Conservation (phyloP, 2,329 filamentous ascomycete genomes). For the Fusarium circinatum region DNA sequence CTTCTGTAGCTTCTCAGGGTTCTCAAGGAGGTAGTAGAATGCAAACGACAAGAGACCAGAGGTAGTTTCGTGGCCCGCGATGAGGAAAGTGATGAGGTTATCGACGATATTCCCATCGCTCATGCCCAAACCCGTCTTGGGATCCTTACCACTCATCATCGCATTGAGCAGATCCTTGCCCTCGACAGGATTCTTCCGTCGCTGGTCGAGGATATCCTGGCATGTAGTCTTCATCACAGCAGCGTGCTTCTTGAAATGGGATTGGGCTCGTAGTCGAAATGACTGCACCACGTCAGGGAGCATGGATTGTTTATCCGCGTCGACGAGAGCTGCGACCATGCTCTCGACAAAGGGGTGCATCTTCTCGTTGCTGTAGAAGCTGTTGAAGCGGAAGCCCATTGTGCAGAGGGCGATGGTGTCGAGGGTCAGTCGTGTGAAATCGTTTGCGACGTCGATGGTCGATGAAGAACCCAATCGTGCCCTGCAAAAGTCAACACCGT, state of each 20-base stretch:
- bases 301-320: not conserved
- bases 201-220: not conserved
- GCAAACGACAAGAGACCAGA: not conserved
- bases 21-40: conserved; percentile 2
- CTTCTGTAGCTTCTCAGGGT: not conserved
- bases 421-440: not conserved
- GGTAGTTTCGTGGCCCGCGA: not conserved
- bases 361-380: conserved; percentile 6
- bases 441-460: not conserved
- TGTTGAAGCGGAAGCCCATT: conserved; percentile 17
- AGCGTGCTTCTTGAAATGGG: not conserved
- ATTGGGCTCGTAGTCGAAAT: not conserved
- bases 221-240: not conserved
- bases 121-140: conserved; percentile 1
- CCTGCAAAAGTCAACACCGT: not conserved
- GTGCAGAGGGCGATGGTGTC: conserved; percentile 17
- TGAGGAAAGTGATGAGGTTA: conserved; percentile 10
- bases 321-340: conserved; percentile 1
- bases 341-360: conserved; percentile 2
- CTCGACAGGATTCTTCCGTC: not conserved
- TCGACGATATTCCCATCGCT: not conserved
- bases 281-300: not conserved
- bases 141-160: not conserved
- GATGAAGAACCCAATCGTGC: not conserved
- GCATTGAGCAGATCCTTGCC: not conserved